These are phyloP conservation scores for Trifolium fragiferum DNA, from an alignment of 306 rosid species.

Conservation along the genomic window DNA sequence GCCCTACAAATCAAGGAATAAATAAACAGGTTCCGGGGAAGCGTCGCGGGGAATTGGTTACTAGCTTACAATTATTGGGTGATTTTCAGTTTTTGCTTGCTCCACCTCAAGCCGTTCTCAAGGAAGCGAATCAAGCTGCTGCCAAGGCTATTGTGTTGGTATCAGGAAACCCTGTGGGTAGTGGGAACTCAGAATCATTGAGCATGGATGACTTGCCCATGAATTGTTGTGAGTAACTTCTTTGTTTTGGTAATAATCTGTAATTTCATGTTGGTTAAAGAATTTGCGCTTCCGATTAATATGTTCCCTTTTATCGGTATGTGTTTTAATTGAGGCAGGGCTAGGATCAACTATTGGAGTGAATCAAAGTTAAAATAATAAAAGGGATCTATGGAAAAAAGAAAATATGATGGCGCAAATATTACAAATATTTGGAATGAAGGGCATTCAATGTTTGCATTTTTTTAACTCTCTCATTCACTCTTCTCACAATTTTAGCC, in stretches of 20 bases:
- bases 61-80: slow-evolving; percentile 80
- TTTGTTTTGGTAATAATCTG: slow-evolving; percentile 29
- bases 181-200: slow-evolving; percentile 56
- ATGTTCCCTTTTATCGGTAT: slow-evolving; percentile 11
- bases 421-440: not conserved
- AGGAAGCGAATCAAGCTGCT: slow-evolving; percentile 88
- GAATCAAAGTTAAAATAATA: slow-evolving; percentile 20
- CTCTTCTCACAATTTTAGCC: slow-evolving; percentile 3
- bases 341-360: slow-evolving; percentile 23
- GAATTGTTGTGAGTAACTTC: slow-evolving; percentile 70
- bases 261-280: slow-evolving; percentile 30
- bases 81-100: slow-evolving; percentile 68
- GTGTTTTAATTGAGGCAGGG: slow-evolving; percentile 30
- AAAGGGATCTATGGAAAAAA: slow-evolving; percentile 22
- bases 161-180: slow-evolving; percentile 65
- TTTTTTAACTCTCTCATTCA: not conserved
- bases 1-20: slow-evolving; percentile 57
- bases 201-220: slow-evolving; percentile 62
- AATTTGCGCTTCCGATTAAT: slow-evolving; percentile 22
- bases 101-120: slow-evolving; percentile 67
- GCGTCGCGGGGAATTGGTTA: slow-evolving; percentile 68
- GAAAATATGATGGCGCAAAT: slow-evolving; percentile 21
- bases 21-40: slow-evolving; percentile 60
- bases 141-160: slow-evolving; percentile 75
- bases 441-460: slow-evolving; percentile 24